A percentile compares a stretch with the other conserved stretches of the same genome.
phyloP scores from a whole-genome alignment of 148 eudicot species.

The Chenopodium suecicum region DNA sequence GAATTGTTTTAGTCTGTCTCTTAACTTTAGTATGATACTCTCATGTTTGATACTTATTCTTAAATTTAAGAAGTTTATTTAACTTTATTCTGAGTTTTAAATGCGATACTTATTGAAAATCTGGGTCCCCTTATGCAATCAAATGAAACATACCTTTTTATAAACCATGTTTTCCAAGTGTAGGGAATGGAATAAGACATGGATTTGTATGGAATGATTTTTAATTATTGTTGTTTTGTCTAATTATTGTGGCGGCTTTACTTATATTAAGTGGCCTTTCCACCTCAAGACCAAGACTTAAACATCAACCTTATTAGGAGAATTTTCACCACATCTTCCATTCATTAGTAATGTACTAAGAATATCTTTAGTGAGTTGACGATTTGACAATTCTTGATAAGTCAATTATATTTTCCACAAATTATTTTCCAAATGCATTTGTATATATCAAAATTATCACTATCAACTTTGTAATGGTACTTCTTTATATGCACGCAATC shows the following conservation, averaged over 20 bases:
- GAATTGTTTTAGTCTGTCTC: too few relatives aligned
- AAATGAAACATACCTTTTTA: background rate
- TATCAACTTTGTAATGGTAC: background rate
- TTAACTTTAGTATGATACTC: too few relatives aligned
- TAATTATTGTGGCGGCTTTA: conserved; percentile 37
- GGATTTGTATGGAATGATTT: conserved; percentile 8
- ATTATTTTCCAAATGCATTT: background rate
- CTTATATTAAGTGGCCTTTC: conserved; percentile 11
- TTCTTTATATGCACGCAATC: background rate
- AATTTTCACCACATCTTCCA: background rate
- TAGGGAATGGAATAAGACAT: conserved; percentile 23
- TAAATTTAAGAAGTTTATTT: too few relatives aligned
- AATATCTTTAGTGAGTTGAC: background rate
- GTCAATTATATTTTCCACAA: background rate
- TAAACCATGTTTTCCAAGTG: conserved; percentile 11
- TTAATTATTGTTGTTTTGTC: conserved; percentile 5
- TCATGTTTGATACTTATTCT: too few relatives aligned
- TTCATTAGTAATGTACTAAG: background rate
- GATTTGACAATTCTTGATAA: background rate
- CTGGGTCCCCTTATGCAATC: background rate
- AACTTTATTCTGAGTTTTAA: background rate
- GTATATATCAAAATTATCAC: background rate
- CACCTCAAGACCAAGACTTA: conserved; percentile 8
- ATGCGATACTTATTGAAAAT: background rate
- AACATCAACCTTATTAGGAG: background rate